Percentiles rank a stretch among this genome's conserved stretches.
phyloP scores from a whole-genome alignment of 2,329 filamentous ascomycete species.

The Alternaria atra region DNA sequence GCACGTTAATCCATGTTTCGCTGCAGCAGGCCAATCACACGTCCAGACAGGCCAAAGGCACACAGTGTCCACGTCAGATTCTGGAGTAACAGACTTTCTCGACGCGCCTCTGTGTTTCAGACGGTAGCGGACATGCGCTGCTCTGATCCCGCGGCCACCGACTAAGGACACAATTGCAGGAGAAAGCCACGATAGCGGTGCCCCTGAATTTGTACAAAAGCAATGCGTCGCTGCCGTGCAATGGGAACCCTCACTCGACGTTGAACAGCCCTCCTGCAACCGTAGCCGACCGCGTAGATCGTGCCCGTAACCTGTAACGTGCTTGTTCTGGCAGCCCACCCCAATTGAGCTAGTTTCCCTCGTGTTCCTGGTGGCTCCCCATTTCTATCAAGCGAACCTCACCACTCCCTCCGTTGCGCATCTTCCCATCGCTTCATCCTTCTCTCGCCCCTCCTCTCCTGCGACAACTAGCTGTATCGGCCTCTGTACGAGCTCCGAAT shows the following conservation, averaged over 20 bases:
- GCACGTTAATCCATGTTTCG: slow-evolving; percentile 28
- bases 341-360: slow-evolving; percentile 15
- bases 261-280: slow-evolving; percentile 3
- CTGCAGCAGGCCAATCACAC: slow-evolving; percentile 20
- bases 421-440: slow-evolving; percentile 16
- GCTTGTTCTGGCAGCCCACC: slow-evolving; percentile 21
- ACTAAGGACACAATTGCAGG: slow-evolving; percentile 26
- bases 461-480: slow-evolving; percentile 22
- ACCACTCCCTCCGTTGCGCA: slow-evolving; percentile 5
- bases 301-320: slow-evolving; percentile 31
- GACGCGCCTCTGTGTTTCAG: slow-evolving; percentile 47
- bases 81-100: slow-evolving; percentile 26
- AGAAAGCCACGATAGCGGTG: slow-evolving; percentile 4
- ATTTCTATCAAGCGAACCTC: slow-evolving; percentile 28
- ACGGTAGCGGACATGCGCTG: slow-evolving; percentile 20
- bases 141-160: slow-evolving; percentile 28
- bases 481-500: slow-evolving; percentile 38
- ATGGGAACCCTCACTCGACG: slow-evolving; percentile 1
- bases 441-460: slow-evolving; percentile 22
- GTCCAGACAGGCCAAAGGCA: slow-evolving; percentile 8
- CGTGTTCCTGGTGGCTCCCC: slow-evolving; percentile 24
- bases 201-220: slow-evolving; percentile 29
- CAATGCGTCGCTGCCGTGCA: slow-evolving; percentile 17
- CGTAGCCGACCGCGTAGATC: slow-evolving; percentile 7
- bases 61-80: slow-evolving; percentile 44